phyloP scores from a whole-genome alignment of 129 eudicot species.

The Apium graveolens region DNA sequence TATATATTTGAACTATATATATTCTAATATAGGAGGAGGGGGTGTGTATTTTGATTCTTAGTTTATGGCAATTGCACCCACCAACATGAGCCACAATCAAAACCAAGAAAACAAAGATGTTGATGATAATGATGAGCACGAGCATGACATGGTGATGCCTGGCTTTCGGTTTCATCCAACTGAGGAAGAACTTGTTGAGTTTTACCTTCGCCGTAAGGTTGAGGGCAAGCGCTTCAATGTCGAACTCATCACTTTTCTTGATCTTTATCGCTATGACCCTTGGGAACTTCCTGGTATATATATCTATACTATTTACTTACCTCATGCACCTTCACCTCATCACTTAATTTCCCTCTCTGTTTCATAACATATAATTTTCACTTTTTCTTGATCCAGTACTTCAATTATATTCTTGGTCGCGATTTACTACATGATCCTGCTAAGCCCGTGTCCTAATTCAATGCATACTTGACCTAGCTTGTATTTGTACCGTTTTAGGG shows the following conservation, averaged over 20 bases:
- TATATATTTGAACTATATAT: neutral
- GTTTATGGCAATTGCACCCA: slow-evolving; percentile 40
- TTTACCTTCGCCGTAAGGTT: slow-evolving; percentile 99
- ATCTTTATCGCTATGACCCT: slow-evolving; percentile 98
- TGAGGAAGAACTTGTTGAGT: slow-evolving; percentile 90
- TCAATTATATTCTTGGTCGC: neutral
- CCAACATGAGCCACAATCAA: slow-evolving; percentile 19
- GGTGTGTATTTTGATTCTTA: neutral
- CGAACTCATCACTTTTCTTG: slow-evolving; percentile 94
- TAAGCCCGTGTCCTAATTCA: too few species aligned
- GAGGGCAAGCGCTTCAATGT: slow-evolving; percentile 96
- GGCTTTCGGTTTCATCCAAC: slow-evolving; percentile 97
- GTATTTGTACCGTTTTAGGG: neutral
- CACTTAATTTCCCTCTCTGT: neutral
- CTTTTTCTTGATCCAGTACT: neutral
- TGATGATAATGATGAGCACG: slow-evolving; percentile 44
- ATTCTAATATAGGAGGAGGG: neutral
- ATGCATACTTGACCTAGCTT: neutral
- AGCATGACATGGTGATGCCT: slow-evolving; percentile 92
- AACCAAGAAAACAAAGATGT: slow-evolving; percentile 11
- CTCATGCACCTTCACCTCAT: neutral
- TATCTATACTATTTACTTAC: neutral
- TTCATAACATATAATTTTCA: neutral
- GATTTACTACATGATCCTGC: too few species aligned
- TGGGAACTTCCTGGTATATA: slow-evolving; percentile 96